phyloP scores from a whole-genome alignment of 2,329 filamentous ascomycete species.

The Hypoxylon sp. region DNA sequence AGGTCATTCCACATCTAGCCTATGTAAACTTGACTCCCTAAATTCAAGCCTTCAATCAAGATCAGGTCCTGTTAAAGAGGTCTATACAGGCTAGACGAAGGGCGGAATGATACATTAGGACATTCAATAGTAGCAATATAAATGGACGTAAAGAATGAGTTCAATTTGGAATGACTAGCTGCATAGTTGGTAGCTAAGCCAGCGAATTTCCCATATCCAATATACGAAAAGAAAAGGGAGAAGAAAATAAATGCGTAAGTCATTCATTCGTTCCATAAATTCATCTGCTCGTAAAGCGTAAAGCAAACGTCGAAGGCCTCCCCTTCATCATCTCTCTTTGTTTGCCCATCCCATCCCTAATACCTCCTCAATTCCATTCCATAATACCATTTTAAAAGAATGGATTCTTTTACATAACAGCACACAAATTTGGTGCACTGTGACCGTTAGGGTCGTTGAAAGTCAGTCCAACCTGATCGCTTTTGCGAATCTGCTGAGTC shows the following conservation, averaged over 20 bases:
- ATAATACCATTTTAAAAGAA: background rate
- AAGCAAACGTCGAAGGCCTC: background rate
- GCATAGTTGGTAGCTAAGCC: background rate
- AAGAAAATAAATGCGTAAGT: background rate
- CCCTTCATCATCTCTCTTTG: background rate
- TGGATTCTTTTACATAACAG: conserved; percentile 32
- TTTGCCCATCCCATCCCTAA: background rate
- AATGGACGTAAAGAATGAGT: background rate
- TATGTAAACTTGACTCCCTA: background rate
- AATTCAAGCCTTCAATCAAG: background rate
- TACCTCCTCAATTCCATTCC: background rate
- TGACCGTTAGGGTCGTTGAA: conserved; percentile 7
- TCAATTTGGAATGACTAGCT: background rate
- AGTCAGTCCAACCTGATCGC: conserved; percentile 30
- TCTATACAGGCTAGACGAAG: background rate
- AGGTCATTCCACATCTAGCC: background rate
- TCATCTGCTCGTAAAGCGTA: background rate
- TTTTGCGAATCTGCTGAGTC: conserved; percentile 33
- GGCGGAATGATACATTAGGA: background rate
- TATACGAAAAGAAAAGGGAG: no score
- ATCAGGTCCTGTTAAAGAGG: background rate
- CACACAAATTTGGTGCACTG: conserved; percentile 18
- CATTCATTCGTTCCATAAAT: conserved; percentile 10
- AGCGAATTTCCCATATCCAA: background rate
- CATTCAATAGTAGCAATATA: background rate